Conservation (phyloP, 2,329 filamentous ascomycete species). For the Colletotrichum phormii region DNA sequence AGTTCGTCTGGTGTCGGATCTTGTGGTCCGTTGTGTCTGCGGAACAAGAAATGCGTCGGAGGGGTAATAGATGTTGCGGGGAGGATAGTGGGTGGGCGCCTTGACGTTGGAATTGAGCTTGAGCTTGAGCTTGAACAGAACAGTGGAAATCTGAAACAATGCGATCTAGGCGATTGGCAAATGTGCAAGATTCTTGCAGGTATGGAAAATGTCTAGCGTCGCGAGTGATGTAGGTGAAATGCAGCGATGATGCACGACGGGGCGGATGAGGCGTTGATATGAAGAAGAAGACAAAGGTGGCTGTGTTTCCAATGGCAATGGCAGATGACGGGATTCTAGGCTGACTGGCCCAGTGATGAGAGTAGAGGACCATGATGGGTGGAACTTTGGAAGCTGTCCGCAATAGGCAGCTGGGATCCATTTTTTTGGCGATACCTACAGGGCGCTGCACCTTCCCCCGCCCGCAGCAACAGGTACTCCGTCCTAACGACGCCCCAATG, state of each 20-base stretch:
- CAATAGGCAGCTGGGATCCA: slow-evolving; percentile 8
- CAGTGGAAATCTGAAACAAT: slow-evolving; percentile 20
- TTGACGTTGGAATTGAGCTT: slow-evolving; percentile 31
- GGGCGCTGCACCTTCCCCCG: slow-evolving; percentile 1
- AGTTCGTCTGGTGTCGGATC: slow-evolving; percentile 26
- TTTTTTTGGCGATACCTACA: neutral
- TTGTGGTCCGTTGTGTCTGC: neutral
- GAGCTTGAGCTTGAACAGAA: slow-evolving; percentile 9
- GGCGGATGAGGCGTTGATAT: slow-evolving; percentile 12
- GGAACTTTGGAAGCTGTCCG: slow-evolving; percentile 27
- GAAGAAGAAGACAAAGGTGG: slow-evolving; percentile 15
- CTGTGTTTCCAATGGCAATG: slow-evolving; percentile 6
- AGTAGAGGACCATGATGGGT: neutral
- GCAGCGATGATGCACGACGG: slow-evolving; percentile 1
- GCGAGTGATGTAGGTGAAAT: neutral
- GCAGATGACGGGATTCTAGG: neutral
- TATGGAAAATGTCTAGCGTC: neutral
- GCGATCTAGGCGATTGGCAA: neutral
- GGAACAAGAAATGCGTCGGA: neutral
- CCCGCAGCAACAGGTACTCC: neutral
- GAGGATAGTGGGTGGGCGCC: neutral
- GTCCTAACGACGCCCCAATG: neutral
- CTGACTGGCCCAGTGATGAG: neutral
- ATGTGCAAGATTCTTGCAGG: neutral
- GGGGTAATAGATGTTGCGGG: neutral